Evolutionary conservation across 129 eudicot species (phyloP), one percentile per base, ranked within the genome.

Genomic region (sunflower (Helianthus annuus)): DNA sequence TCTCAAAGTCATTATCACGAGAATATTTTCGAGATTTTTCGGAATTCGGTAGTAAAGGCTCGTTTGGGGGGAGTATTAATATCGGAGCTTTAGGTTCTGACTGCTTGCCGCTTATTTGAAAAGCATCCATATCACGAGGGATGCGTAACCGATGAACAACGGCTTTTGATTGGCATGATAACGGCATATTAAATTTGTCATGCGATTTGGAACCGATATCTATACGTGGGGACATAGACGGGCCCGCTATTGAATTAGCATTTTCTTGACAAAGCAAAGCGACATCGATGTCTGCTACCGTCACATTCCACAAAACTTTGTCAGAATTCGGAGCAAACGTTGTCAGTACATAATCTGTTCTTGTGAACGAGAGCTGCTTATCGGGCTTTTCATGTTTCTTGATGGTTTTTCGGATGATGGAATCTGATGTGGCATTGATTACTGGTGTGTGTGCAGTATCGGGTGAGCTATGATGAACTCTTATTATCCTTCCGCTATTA

Each of bases 271-370:
- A 94, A 70, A 88, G 96, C 61, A 83, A 79, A 74, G 90, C 85
- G 52, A 91, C 96, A 42, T 83, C 87, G 69, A 90, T 79, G 65
- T 85, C 88, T 34, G 96, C 86, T 68, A 90, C 85, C 3, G 96
- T 82, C 75, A 94, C 59, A 70, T 94, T 94, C 98, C 98, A 94
- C 29, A 84, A 65, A 61, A 87, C 81, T 79, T 86, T 80, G 81
- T 78, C 66, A 11, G 89, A 85, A 68, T 79, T 85, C 67, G 85
- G 77, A 70, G 84, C 83, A 77, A 70, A 85, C 15, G 96, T 84
- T 72, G 76, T 78, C 70, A 94, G 78, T 69, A 71, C 40, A 79
- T 94, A 90, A 72, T 94, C 98, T 66, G 91, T 87, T 76, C 98
- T 84, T 39, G 94, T 88, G 79, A 94, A 79, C 79, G 86, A 86